phyloP scores from a whole-genome alignment of 768 basidiomycete species.

The Leccinum sublutescens region DNA sequence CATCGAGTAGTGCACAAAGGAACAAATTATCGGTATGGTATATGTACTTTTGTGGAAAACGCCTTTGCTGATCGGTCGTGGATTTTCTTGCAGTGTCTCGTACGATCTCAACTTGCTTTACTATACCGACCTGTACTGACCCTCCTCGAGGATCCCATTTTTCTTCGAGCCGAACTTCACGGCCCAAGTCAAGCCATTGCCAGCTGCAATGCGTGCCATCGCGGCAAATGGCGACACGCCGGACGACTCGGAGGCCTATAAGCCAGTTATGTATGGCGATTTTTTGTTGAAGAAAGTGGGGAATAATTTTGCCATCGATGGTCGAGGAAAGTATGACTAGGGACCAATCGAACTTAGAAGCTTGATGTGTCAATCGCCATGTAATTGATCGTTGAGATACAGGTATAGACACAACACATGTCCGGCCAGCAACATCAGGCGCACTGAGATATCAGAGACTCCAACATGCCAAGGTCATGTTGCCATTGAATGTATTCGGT shows the following conservation, averaged over 20 bases:
- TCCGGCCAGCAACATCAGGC: too few relatives aligned
- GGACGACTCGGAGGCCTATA: constrained; percentile 32
- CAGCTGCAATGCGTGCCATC: constrained; percentile 49
- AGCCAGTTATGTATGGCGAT: constrained; percentile 71
- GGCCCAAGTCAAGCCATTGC: constrained; percentile 64
- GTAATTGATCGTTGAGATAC: too few relatives aligned
- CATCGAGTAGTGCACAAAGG: constrained; percentile 83
- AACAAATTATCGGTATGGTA: constrained; percentile 56
- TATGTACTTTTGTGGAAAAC: neutral
- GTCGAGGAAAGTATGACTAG: constrained; percentile 34
- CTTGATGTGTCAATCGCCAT: too few relatives aligned
- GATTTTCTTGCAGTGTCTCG: constrained; percentile 56
- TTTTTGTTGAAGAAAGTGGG: constrained; percentile 74
- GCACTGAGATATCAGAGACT: too few relatives aligned
- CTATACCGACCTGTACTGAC: constrained; percentile 3
- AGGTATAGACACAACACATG: too few relatives aligned
- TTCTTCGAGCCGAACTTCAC: constrained; percentile 92
- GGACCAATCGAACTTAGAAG: too few relatives aligned
- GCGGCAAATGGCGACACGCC: constrained; percentile 12
- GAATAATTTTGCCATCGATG: constrained; percentile 59
- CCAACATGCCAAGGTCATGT: too few relatives aligned
- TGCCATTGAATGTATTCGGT: neutral
- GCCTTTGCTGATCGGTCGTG: neutral
- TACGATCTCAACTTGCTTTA: constrained; percentile 35
- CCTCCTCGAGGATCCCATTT: constrained; percentile 67